Percentiles rank a stretch among this genome's conserved stretches.
These are phyloP conservation scores for Neltuma alba DNA, from an alignment of 306 rosid genomes.

Conservation along the genomic window DNA sequence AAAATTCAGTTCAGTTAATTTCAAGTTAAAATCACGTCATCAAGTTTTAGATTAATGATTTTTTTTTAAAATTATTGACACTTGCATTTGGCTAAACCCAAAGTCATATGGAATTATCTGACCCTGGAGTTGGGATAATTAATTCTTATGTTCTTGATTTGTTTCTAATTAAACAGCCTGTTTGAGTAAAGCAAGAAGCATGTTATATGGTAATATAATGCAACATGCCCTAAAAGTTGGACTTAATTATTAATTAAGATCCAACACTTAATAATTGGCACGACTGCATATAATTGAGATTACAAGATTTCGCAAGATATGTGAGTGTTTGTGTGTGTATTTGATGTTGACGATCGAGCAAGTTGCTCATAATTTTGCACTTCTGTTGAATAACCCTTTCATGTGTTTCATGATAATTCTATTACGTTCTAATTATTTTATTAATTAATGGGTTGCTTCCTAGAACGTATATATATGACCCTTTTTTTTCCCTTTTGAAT, in stretches of 20 bases:
- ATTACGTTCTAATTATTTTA: too few relatives aligned
- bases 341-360: background rate
- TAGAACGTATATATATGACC: background rate
- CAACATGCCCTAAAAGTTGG: slow-evolving; percentile 29
- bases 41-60: background rate
- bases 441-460: background rate
- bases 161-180: slow-evolving; percentile 65
- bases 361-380: slow-evolving; percentile 9
- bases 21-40: background rate
- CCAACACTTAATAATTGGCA: slow-evolving; percentile 6
- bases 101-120: background rate
- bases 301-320: background rate
- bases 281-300: slow-evolving; percentile 3
- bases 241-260: background rate
- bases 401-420: background rate
- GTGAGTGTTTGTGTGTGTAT: background rate
- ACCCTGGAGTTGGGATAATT: background rate
- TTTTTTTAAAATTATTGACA: background rate
- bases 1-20: background rate
- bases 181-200: slow-evolving; percentile 26
- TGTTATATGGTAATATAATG: background rate
- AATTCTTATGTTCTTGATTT: background rate
- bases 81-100: background rate
- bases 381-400: background rate
- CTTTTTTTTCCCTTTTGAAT: too few relatives aligned